Conservation (phyloP, 371 early-diverging fungal species). For the Rhizopus delemar region DNA sequence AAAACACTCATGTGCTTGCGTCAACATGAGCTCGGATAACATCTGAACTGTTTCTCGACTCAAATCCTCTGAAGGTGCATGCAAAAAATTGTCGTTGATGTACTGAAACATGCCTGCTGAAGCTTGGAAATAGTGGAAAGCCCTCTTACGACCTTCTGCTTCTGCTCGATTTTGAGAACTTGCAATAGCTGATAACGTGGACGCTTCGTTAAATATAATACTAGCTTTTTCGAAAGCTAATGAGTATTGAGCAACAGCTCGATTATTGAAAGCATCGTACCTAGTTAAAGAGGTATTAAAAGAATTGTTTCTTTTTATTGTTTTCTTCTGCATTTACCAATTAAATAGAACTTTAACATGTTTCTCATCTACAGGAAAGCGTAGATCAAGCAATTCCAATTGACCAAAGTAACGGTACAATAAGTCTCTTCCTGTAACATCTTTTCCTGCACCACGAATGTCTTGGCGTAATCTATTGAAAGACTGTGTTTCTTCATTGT, state of each 20-base stretch:
- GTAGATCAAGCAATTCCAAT: conserved; percentile 89
- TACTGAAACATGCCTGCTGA: conserved; percentile 91
- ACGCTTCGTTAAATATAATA: conserved; percentile 91
- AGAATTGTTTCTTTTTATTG: no score
- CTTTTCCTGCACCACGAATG: conserved; percentile 90
- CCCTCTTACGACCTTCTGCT: conserved; percentile 72
- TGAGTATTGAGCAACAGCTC: conserved; percentile 71
- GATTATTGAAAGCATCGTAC: conserved; percentile 82
- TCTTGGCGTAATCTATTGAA: conserved; percentile 93
- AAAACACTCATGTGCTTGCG: conserved; percentile 95
- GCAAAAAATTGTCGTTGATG: conserved; percentile 96
- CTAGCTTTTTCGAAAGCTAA: conserved; percentile 96
- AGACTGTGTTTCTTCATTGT: conserved; percentile 76
- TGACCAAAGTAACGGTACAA: conserved; percentile 95
- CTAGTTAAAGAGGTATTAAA: conserved; percentile 32
- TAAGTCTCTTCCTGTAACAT: conserved; percentile 88
- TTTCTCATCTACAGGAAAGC: conserved; percentile 91
- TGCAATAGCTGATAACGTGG: conserved; percentile 74
- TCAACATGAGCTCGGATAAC: conserved; percentile 83
- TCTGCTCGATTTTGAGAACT: conserved; percentile 74
- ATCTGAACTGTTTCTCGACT: conserved; percentile 85
- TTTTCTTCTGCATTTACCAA: conserved; percentile 62
- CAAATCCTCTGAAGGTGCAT: conserved; percentile 92
- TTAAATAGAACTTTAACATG: conserved; percentile 84
- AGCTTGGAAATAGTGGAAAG: conserved; percentile 88